phyloP scores from a whole-genome alignment of 495 filamentous ascomycete species.

The Tetracladium setigerum region DNA sequence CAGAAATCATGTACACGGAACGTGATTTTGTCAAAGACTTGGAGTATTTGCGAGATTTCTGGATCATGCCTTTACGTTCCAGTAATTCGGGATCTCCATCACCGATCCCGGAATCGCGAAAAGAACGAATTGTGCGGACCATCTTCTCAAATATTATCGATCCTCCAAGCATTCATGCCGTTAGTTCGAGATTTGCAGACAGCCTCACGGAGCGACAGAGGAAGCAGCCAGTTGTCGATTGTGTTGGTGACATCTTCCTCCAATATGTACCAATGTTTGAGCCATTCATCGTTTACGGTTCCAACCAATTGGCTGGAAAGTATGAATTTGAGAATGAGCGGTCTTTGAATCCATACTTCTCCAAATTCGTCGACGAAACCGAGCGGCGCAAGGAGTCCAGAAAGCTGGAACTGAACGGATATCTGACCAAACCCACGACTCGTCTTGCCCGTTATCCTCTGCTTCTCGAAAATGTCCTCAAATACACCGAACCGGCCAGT shows the following conservation, averaged over 20 bases:
- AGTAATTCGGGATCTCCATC: constrained; percentile 58
- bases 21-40: constrained; percentile 99
- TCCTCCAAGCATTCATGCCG: constrained; percentile 63
- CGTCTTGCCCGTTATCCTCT: constrained; percentile 92
- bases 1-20: constrained; percentile 98
- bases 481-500: constrained; percentile 78
- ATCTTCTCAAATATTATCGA: constrained; percentile 97
- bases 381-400: constrained; percentile 93
- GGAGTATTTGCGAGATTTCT: constrained; percentile 97
- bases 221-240: constrained; percentile 77
- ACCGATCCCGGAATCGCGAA: constrained; percentile 79
- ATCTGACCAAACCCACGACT: constrained; percentile 96
- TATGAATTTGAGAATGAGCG: constrained; percentile 98
- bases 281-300: constrained; percentile 94
- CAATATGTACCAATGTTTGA: constrained; percentile 87
- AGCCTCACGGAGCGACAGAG: constrained; percentile 85
- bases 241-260: constrained; percentile 91
- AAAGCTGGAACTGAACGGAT: constrained; percentile 96
- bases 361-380: constrained; percentile 92
- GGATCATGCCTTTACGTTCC: constrained; percentile 85
- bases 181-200: constrained; percentile 82
- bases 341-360: constrained; percentile 73
- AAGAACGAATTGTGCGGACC: constrained; percentile 84
- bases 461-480: constrained; percentile 83
- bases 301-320: constrained; percentile 93